Base-by-base conservation (phyloP, 768 basidiomycete genomes). In the Neoboletus brunneissimus region DNA sequence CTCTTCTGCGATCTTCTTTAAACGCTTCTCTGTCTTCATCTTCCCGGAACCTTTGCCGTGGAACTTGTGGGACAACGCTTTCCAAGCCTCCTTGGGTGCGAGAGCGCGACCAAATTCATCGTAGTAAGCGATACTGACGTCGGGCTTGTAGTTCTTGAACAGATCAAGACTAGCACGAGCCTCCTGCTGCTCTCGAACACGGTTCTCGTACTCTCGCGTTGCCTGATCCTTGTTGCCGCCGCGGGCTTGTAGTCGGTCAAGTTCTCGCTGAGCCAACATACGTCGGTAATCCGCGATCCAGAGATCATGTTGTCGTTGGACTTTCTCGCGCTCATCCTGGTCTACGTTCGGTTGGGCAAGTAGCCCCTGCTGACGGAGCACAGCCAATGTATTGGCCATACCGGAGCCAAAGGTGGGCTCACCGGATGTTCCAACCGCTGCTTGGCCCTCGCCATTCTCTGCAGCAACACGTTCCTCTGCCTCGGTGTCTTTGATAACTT, bases 1-100 rank as follows among this genome's bases (percentile, higher is more conserved):
- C 77, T 99, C 97, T 65, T 98, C 95, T n/a, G 87, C 91, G 61
- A 98, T 98, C 78, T 90, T 94, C 82, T 95, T 94, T 61, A 98
- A 67, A 58, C 93, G 81, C 72, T 98, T 98, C 79, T 98, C 96
- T 23, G 89, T 94, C 81, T 98, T 98, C 84, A 90, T 91, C 77
- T 88, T 91, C 12, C 97, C 97, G 1, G 91, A 91, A 2, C 93
- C 93, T 73, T 98, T 98, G 35, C 97, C 97, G 64, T 99, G 97
- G 84, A 99, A 98, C 69, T 92, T 91, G 72, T 99, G 97, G 43
- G 91, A 94, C 42, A 99, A 77, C 18, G 94, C 92, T 76, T 98
- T 98, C 95, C 96, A 98, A 6, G 96, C 95, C 76, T 99, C 97
- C 78, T 98, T 98, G 20, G 87, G 87, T 23, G 91, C 91, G 70